Evolutionary conservation across 305 asterid species (phyloP).

Genomic region (Fraxinus platypoda): DNA sequence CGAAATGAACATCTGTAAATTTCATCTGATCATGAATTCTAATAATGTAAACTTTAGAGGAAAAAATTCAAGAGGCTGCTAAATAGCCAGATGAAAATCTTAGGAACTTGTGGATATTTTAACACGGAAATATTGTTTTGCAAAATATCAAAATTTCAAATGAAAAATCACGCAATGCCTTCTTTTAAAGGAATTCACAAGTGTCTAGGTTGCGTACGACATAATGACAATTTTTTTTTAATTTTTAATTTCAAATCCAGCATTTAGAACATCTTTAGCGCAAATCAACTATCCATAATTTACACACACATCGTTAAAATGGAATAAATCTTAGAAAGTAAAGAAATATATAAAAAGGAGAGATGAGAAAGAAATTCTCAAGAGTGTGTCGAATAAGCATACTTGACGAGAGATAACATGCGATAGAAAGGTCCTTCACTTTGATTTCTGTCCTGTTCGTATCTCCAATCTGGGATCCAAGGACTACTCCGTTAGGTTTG

Average conservation of each 20-base stretch:
- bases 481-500: background rate
- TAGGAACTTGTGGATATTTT: background rate
- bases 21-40: background rate
- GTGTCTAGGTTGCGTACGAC: background rate
- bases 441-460: background rate
- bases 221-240: background rate
- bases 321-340: too few relatives aligned
- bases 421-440: background rate
- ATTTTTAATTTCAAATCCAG: background rate
- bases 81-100: background rate
- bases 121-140: too few relatives aligned
- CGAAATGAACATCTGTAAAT: background rate
- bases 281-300: background rate
- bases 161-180: background rate
- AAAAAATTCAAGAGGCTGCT: background rate
- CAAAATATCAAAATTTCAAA: background rate
- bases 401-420: too few relatives aligned
- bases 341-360: too few relatives aligned
- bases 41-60: background rate
- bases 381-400: too few relatives aligned
- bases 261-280: background rate
- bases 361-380: too few relatives aligned
- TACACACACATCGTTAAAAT: too few relatives aligned
- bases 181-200: background rate
- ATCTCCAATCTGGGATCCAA: background rate